phyloP scores from a whole-genome alignment of 1,139 yeast genomes.

The Geotrichum reessii region DNA sequence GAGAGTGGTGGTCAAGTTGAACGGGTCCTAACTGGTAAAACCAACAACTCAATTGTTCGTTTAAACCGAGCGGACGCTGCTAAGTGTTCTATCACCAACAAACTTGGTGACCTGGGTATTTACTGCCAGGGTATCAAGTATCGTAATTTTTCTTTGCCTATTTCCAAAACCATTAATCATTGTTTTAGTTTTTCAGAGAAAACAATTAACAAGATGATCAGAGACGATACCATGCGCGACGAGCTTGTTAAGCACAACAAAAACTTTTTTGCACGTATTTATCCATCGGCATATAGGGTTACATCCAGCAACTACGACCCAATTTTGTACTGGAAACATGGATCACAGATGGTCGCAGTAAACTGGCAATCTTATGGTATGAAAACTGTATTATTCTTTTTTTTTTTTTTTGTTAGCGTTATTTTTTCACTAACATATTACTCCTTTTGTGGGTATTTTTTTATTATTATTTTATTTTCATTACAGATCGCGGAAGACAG shows the following conservation, averaged over 20 bases:
- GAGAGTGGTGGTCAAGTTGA: neutral
- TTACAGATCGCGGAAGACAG: constrained; percentile 73
- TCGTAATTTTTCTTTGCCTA: constrained; percentile 77
- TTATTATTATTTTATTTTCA: neutral
- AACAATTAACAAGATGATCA: constrained; percentile 50
- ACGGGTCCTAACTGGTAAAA: constrained; percentile 7
- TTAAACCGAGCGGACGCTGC: neutral
- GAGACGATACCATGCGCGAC: constrained; percentile 44
- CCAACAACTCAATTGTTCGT: neutral
- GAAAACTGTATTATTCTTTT: neutral
- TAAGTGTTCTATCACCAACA: constrained; percentile 27
- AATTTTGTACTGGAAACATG: constrained; percentile 69
- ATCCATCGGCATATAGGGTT: constrained; percentile 75
- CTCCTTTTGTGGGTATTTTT: no score
- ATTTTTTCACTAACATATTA: neutral
- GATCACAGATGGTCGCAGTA: constrained; percentile 92
- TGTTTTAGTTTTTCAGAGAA: constrained; percentile 84
- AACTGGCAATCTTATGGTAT: constrained; percentile 84
- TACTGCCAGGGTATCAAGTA: constrained; percentile 71
- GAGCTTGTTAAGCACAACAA: constrained; percentile 70
- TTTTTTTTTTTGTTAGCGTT: neutral
- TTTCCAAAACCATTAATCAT: constrained; percentile 74
- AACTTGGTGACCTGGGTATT: constrained; percentile 57
- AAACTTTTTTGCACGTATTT: constrained; percentile 69
- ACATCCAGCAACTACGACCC: constrained; percentile 81